Evolutionary conservation across 2,329 filamentous ascomycete species (phyloP).

Genomic region (Verruconis gallopava): DNA sequence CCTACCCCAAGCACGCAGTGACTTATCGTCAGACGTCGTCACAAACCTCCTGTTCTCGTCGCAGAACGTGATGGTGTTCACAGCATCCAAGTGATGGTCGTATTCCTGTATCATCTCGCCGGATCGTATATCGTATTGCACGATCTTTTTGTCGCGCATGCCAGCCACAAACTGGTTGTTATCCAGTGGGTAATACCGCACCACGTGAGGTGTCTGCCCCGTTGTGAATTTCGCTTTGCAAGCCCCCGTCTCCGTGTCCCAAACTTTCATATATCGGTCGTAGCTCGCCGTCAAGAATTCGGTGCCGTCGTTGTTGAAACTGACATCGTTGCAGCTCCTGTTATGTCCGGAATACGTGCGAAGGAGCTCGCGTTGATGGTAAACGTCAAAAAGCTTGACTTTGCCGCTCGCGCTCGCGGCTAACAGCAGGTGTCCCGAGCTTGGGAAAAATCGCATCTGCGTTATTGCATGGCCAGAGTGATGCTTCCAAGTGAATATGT

Average conservation of each 20-base stretch:
- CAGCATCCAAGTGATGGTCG: slow-evolving; percentile 91
- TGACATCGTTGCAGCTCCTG: slow-evolving; percentile 80
- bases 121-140: slow-evolving; percentile 85
- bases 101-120: slow-evolving; percentile 88
- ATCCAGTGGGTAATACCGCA: slow-evolving; percentile 82
- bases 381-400: slow-evolving; percentile 89
- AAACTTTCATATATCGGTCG: slow-evolving; percentile 92
- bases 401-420: slow-evolving; percentile 84
- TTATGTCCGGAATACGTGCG: slow-evolving; percentile 85
- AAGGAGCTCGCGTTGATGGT: slow-evolving; percentile 76
- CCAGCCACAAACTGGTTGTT: slow-evolving; percentile 87
- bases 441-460: slow-evolving; percentile 78
- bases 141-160: slow-evolving; percentile 98
- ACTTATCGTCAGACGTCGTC: slow-evolving; percentile 95
- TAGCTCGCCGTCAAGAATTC: slow-evolving; percentile 87
- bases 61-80: slow-evolving; percentile 96
- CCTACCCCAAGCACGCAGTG: slow-evolving; percentile 71
- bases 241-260: slow-evolving; percentile 91
- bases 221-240: slow-evolving; percentile 83
- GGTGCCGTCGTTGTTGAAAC: slow-evolving; percentile 70
- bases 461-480: slow-evolving; percentile 75
- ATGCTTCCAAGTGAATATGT: slow-evolving; percentile 78
- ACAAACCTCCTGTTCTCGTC: slow-evolving; percentile 93
- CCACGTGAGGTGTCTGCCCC: slow-evolving; percentile 87
- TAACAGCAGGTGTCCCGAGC: slow-evolving; percentile 74